Percentiles rank a stretch among this genome's conserved stretches.
Conservation (phyloP, 805 yeast genomes). For the Saccharomycopsis fodiens region DNA sequence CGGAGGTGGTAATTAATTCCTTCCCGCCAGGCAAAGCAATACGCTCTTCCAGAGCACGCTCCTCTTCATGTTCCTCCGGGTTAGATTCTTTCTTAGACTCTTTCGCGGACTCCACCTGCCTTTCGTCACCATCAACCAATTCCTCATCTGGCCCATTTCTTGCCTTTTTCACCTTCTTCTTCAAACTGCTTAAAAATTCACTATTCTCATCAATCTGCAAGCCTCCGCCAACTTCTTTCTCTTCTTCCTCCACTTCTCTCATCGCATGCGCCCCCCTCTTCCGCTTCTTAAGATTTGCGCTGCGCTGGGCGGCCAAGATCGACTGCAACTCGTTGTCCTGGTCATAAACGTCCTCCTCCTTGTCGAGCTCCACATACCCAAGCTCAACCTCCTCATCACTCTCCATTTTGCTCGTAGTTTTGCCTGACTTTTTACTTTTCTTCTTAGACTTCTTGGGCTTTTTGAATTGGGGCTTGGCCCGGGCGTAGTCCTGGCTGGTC, state of each 20-base stretch:
- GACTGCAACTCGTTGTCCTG: neutral
- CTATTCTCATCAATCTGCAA: constrained; percentile 26
- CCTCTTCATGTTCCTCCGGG: neutral
- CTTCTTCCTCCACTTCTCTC: constrained; percentile 10
- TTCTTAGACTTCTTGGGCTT: constrained; percentile 22
- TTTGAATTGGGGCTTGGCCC: constrained; percentile 18
- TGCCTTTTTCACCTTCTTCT: constrained; percentile 11
- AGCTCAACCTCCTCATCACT: neutral
- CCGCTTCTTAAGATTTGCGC: neutral
- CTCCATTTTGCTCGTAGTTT: constrained; percentile 10
- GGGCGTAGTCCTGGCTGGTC: constrained; percentile 4
- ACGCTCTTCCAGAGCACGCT: too few species aligned
- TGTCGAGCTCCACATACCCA: neutral
- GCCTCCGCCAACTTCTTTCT: constrained; percentile 13
- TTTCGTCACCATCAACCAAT: constrained; percentile 1
- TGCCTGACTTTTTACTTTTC: constrained; percentile 21
- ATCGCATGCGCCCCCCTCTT: constrained; percentile 1
- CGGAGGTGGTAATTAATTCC: neutral
- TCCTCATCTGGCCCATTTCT: too few species aligned
- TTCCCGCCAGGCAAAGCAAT: too few species aligned
- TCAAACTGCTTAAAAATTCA: constrained; percentile 26
- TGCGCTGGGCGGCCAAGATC: constrained; percentile 21
- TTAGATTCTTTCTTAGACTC: neutral
- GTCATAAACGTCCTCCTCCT: neutral
- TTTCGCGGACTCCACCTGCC: neutral